Evolutionary conservation across 2,329 filamentous ascomycete genomes (phyloP), one percentile per base, ranked within the genome.

Genomic region (Cladosporium velox): DNA sequence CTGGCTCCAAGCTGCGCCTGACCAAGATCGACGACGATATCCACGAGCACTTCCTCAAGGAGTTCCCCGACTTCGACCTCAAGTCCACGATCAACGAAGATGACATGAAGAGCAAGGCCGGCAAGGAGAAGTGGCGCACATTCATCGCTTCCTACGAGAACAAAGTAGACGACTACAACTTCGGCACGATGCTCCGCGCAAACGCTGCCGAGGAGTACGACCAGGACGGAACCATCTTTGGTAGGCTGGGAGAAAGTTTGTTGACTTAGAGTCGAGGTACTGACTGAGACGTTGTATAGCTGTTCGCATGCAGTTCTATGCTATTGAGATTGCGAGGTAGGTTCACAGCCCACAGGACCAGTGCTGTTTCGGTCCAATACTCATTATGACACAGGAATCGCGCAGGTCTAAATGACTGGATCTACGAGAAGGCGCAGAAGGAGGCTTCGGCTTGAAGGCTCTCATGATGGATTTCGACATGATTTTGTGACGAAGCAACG

Each of bases 11-110:
- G 69, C 85, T 99, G 67, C 91, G 92, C 69, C 87, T 99, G 69
- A 99, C 95, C 68, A 95, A 94, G 82, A 86, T 96, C 74, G 95
- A 99, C 81, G 90, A 98, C 77, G 93, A 97, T 54, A 99, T 99
- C 79, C 89, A 91, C 80, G 90, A 91, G 71, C 92, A 97, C 80
- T 91, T 99, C 73, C 89, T 89, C 79, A 84, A 85, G 70, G 91
- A 92, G 60, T 98, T 99, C 75, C 95, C 95, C 70, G 95, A 98
- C 34, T 96, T 97, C 76, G 91, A 99, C 79, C 88, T 93, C 1
- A 86, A 88, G 21, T 88, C 82, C 51, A 91, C 90, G 12, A 90
- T 99, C 70, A 80, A 96, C 77, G 95, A 99, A 82, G 90, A 97
- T 72, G 85, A 91, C 73, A 97, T 99, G 94, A 99, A 99, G 89